Conservation (phyloP, 139 green algal species). For the Tetraselmis chui region DNA sequence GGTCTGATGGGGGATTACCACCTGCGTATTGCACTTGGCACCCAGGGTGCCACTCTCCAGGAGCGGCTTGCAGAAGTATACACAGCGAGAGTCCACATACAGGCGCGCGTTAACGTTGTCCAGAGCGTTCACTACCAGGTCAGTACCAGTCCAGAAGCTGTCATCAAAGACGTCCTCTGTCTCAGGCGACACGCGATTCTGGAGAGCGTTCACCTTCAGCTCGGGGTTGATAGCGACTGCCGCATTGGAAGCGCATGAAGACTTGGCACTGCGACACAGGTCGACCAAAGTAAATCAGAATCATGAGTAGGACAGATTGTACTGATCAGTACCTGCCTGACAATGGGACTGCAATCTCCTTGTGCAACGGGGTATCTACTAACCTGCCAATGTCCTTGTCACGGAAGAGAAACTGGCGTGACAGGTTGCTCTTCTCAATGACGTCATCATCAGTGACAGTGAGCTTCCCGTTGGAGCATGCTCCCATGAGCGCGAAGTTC, state of each 20-base stretch:
- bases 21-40: slow-evolving; percentile 94
- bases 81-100: slow-evolving; percentile 87
- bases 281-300: too few relatives aligned
- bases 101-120: slow-evolving; percentile 89
- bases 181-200: slow-evolving; percentile 92
- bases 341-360: too few relatives aligned
- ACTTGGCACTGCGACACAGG: slow-evolving; percentile 64
- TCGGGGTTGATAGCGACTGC: slow-evolving; percentile 74
- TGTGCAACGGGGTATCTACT: not conserved
- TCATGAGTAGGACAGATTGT: too few relatives aligned
- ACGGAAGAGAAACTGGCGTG: slow-evolving; percentile 94
- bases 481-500: slow-evolving; percentile 95
- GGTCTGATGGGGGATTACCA: slow-evolving; percentile 81
- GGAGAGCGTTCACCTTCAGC: slow-evolving; percentile 71
- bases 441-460: slow-evolving; percentile 95
- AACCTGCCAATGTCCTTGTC: slow-evolving; percentile 91
- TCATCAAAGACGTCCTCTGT: slow-evolving; percentile 93
- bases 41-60: slow-evolving; percentile 94
- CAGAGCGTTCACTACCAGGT: slow-evolving; percentile 94
- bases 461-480: slow-evolving; percentile 32
- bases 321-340: too few relatives aligned
- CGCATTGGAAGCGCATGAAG: slow-evolving; percentile 60
- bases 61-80: slow-evolving; percentile 97
- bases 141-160: slow-evolving; percentile 80
- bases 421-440: slow-evolving; percentile 98